phyloP scores from a whole-genome alignment of 2,329 filamentous ascomycete species.

The Purpureocillium takamizusanense region DNA sequence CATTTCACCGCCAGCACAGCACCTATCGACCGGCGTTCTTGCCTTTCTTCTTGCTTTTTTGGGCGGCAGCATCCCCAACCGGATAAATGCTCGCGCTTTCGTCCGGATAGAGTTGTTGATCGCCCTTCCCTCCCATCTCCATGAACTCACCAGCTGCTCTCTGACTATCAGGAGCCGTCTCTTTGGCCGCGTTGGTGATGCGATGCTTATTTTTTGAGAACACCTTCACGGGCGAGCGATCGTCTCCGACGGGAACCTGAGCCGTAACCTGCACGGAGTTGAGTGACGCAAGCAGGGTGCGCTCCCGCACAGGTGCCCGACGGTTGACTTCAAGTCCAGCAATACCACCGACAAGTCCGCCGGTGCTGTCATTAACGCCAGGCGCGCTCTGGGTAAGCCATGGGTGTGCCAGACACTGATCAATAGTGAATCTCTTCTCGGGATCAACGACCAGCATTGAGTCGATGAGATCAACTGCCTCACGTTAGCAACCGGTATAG shows the following conservation, averaged over 20 bases:
- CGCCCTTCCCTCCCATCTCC: conserved; percentile 76
- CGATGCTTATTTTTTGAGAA: conserved; percentile 59
- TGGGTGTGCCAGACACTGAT: conserved; percentile 83
- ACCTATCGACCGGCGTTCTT: conserved; percentile 14
- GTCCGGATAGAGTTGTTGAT: conserved; percentile 66
- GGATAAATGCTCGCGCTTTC: conserved; percentile 46
- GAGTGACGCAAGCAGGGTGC: conserved; percentile 74
- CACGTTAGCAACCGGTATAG: conserved; percentile 5
- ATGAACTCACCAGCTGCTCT: conserved; percentile 70
- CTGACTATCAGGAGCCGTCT: conserved; percentile 58
- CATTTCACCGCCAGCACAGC: neutral
- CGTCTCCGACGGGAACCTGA: conserved; percentile 45
- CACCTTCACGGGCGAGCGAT: conserved; percentile 58
- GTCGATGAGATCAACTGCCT: conserved; percentile 73
- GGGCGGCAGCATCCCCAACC: conserved; percentile 15
- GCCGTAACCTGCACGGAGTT: conserved; percentile 57
- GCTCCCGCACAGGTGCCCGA: conserved; percentile 70
- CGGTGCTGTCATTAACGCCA: conserved; percentile 74
- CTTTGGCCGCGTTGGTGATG: conserved; percentile 34
- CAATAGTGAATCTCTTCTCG: conserved; percentile 74
- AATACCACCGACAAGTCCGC: conserved; percentile 83
- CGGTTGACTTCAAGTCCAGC: conserved; percentile 74
- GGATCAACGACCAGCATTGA: conserved; percentile 87
- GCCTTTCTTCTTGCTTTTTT: conserved; percentile 18
- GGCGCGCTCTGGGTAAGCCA: conserved; percentile 64